Base-by-base conservation (phyloP, 1,139 yeast species). In the Scheffersomyces segobiensis region DNA sequence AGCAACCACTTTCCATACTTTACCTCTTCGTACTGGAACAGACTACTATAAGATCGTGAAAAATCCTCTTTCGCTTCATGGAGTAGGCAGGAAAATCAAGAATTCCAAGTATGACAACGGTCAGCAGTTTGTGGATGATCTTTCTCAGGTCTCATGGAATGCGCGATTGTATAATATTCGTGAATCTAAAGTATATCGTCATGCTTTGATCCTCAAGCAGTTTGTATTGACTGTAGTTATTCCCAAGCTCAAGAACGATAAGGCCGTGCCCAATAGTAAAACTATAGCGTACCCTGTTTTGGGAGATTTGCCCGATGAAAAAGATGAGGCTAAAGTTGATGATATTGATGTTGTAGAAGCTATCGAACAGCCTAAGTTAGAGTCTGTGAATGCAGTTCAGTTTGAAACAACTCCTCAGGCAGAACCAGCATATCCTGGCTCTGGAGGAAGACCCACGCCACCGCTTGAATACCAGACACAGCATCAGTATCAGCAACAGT, bases 71-170 rank as follows among this genome's bases (percentile, higher is more conserved):
- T 80, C 84, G 24, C 71, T 80, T 55, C 82, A 80, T 62, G 76
- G 77, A 19, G 71, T 80, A 5, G 78, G 79, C 17, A 68, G 80
- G 39, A 74, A 71, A 63, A 69, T 87, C 53, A 84, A 84, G 62
- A 80, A 81, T 56, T 68, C 71, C 56, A 80, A 80, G 62, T 93
- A 92, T 73, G 71, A 77, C 12, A 77, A 78, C 55, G 86, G 91
- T 0, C 89, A 87, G 65, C 87, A 86, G 58, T 93, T 92, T 71
- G 76, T 93, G 51, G 82, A 79, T 59, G 98, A 93, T 71, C 71
- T 93, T 61, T 92, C 89, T 0, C 95, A 91, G 71, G 89, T 93
- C 54, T 84, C 91, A 0, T 91, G 97, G 93, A 93, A 93, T 70
- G 98, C 98, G 2, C 84, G 92, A 62, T 84, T 88, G 53, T 93